Evolutionary conservation across 106 monocot genomes (phyloP).

Genomic region (Allium cepa): DNA sequence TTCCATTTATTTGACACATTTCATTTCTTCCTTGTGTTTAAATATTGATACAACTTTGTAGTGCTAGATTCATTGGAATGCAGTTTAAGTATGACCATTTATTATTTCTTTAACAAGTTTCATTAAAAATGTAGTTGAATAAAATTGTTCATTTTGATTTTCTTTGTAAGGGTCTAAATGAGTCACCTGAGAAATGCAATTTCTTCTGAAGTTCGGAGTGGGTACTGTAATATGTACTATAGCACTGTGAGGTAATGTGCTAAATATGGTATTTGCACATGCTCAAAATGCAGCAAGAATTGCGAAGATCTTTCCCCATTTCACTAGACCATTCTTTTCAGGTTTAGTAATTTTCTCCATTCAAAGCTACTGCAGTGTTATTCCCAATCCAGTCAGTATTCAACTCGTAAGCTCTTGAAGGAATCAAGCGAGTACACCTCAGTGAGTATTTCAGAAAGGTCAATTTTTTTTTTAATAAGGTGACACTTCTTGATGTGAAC

Average conservation of each 20-base stretch:
- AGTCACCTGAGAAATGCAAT: constrained; percentile 22
- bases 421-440: constrained; percentile 19
- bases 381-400: constrained; percentile 22
- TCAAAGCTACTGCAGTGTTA: constrained; percentile 25
- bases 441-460: constrained; percentile 18
- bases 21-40: too few relatives aligned
- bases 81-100: too few relatives aligned
- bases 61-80: too few relatives aligned
- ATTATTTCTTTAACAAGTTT: too few relatives aligned
- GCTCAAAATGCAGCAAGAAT: neutral
- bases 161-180: constrained; percentile 19
- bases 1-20: too few relatives aligned
- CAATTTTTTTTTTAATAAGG: constrained; percentile 40
- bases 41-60: too few relatives aligned
- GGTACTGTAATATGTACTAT: constrained; percentile 18
- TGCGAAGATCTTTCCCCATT: neutral
- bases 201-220: constrained; percentile 25
- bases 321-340: constrained; percentile 1
- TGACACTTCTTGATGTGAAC: neutral
- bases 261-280: neutral
- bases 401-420: constrained; percentile 25
- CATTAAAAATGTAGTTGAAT: too few relatives aligned
- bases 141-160: neutral
- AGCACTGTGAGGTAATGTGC: constrained; percentile 30
- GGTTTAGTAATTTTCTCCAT: constrained; percentile 39